Evolutionary conservation across 2,329 filamentous ascomycete species (phyloP).

Genomic region (Phyllosticta citriasiana): DNA sequence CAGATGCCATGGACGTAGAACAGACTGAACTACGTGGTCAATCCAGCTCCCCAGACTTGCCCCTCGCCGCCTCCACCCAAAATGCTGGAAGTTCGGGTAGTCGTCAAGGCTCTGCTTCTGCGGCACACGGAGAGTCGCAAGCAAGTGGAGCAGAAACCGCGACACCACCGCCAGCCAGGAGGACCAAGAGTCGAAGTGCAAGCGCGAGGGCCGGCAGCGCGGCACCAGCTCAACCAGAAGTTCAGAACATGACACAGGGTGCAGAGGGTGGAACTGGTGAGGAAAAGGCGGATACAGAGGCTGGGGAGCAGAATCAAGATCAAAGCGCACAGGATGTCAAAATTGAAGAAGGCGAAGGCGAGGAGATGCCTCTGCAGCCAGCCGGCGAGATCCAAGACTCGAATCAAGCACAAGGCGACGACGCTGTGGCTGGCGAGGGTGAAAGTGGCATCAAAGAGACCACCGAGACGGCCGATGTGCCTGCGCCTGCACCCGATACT

Average conservation of each 20-base stretch:
- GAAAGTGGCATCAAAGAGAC: background rate
- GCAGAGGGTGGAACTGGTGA: background rate
- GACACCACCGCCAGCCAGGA: background rate
- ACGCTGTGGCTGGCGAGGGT: background rate
- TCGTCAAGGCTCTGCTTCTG: conserved; percentile 23
- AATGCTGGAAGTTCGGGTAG: conserved; percentile 18
- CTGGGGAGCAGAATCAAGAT: background rate
- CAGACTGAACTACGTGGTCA: conserved; percentile 16
- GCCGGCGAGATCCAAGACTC: background rate
- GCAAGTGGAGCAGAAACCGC: background rate
- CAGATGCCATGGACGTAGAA: background rate
- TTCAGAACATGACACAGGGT: background rate
- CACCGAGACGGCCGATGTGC: background rate
- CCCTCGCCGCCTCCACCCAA: conserved; percentile 26
- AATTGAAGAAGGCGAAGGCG: background rate
- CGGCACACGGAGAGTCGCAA: background rate
- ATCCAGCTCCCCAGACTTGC: conserved; percentile 34
- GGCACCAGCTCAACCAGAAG: background rate
- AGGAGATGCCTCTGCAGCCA: background rate
- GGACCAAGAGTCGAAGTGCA: background rate
- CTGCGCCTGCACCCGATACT: background rate
- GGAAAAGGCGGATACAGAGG: background rate
- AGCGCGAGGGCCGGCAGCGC: background rate
- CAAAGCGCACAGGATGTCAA: background rate
- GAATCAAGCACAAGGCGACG: background rate